A percentile compares a stretch with the other conserved stretches of the same genome.
Conservation (phyloP, 2,329 filamentous ascomycete genomes). For the Lasiodiplodia sp. region DNA sequence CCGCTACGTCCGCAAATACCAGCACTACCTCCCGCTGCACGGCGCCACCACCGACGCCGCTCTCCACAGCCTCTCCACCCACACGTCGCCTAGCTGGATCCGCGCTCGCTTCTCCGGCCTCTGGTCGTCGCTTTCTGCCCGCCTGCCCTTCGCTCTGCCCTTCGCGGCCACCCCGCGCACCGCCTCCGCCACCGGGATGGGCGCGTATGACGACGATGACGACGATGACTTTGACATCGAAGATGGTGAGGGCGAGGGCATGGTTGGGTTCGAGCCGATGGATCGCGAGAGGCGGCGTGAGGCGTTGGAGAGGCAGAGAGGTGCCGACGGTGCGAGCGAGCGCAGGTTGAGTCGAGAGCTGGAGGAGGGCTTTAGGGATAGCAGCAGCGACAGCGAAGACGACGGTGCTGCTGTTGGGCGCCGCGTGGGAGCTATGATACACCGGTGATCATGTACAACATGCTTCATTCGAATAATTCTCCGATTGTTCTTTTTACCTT, state of each 20-base stretch:
- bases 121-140: conserved; percentile 2
- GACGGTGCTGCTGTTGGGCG: conserved; percentile 34
- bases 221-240: conserved; percentile 42
- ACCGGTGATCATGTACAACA: conserved; percentile 6
- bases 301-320: conserved; percentile 46
- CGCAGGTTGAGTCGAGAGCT: conserved; percentile 78
- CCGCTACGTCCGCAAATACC: conserved; percentile 53
- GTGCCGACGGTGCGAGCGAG: conserved; percentile 47
- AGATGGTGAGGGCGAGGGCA: conserved; percentile 55
- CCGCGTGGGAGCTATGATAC: conserved; percentile 7
- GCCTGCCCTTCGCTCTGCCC: conserved; percentile 24
- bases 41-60: background rate
- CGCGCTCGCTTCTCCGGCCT: conserved; percentile 41
- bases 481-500: background rate
- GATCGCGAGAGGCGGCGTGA: conserved; percentile 44
- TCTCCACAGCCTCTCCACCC: conserved; percentile 37
- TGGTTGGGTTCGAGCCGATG: conserved; percentile 54
- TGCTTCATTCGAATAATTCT: background rate
- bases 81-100: conserved; percentile 37
- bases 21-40: conserved; percentile 53
- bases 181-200: conserved; percentile 2
- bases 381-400: conserved; percentile 64
- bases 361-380: conserved; percentile 77
- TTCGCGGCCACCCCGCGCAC: conserved; percentile 19
- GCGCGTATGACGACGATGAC: conserved; percentile 24